phyloP scores from a whole-genome alignment of 2,329 filamentous ascomycete species.

The Ceratocystis destructans region DNA sequence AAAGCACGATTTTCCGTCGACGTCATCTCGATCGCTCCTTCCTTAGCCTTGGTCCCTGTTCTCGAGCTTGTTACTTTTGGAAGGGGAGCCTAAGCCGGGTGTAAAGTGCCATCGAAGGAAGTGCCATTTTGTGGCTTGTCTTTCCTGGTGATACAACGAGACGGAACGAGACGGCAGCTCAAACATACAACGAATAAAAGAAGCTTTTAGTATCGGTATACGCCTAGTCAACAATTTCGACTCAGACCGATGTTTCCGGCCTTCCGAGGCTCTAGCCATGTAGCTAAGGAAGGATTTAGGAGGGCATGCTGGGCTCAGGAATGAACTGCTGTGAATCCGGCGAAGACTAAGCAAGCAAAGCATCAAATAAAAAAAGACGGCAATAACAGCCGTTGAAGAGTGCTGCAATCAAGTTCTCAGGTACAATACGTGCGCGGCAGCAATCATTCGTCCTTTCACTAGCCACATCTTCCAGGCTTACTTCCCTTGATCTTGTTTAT shows the following conservation, averaged over 20 bases:
- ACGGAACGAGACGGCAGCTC: no score
- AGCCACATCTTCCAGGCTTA: not conserved
- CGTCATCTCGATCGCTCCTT: not conserved
- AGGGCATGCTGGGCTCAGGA: not conserved
- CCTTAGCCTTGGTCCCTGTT: not conserved
- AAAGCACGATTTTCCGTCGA: not conserved
- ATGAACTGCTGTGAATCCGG: not conserved
- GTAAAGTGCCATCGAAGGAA: not conserved
- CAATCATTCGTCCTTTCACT: not conserved
- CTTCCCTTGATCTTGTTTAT: not conserved
- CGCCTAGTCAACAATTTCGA: not conserved
- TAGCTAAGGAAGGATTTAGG: not conserved
- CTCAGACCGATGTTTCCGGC: not conserved
- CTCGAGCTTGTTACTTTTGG: not conserved
- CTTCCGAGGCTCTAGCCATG: not conserved
- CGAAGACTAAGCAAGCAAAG: not conserved
- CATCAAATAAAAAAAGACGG: no score
- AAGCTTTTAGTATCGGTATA: not conserved
- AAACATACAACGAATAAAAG: not conserved
- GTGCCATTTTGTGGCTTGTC: not conserved
- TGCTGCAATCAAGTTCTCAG: no score
- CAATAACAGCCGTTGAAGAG: no score
- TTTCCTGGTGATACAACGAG: not conserved
- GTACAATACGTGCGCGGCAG: no score
- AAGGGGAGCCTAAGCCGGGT: slow-evolving; percentile 3